These are phyloP conservation scores for Salix viminalis DNA, from an alignment of 345 rosid species.

Conservation along the genomic window DNA sequence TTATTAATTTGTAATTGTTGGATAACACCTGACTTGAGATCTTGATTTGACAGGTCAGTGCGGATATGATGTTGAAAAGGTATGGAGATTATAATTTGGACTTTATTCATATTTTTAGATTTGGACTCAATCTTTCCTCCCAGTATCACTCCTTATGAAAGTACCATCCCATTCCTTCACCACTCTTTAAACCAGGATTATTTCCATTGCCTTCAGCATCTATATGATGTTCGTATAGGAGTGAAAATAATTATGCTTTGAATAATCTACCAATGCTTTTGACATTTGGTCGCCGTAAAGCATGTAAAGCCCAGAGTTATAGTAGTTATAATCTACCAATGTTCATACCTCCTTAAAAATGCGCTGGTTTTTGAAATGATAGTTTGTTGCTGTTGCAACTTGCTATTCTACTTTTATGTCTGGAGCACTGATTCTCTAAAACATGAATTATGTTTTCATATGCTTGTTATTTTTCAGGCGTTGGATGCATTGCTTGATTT, in stretches of 20 bases:
- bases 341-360: background rate
- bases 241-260: background rate
- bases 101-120: background rate
- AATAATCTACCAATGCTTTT: background rate
- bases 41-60: constrained; percentile 67
- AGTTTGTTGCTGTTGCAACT: background rate
- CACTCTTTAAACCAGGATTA: background rate
- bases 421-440: background rate
- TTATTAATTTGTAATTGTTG: background rate
- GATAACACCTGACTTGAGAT: constrained; percentile 12
- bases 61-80: constrained; percentile 71
- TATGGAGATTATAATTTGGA: constrained; percentile 27
- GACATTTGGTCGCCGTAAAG: background rate
- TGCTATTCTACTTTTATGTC: constrained; percentile 1
- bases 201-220: background rate
- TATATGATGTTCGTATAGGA: background rate
- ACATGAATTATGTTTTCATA: background rate
- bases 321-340: too few species aligned
- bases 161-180: background rate
- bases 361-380: background rate
- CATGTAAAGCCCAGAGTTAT: too few species aligned
- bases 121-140: background rate
- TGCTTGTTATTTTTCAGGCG: constrained; percentile 47
- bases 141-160: too few species aligned
- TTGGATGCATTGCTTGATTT: constrained; percentile 65